phyloP scores from a whole-genome alignment of 1,139 yeast species.

The Kodamaea fungicola region DNA sequence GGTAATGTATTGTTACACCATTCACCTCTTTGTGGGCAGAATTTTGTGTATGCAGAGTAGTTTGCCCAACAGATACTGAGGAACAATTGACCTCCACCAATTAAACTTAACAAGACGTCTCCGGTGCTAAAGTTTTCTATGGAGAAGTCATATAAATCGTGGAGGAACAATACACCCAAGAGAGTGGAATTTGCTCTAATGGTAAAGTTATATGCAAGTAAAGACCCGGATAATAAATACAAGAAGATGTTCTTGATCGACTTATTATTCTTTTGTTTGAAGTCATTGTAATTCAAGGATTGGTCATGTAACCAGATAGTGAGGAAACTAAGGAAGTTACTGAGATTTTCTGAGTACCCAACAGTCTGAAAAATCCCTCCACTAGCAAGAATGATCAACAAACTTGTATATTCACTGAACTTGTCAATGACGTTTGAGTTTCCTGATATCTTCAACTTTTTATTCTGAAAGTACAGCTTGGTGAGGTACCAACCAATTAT shows the following conservation, averaged over 20 bases:
- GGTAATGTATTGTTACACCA: conserved; percentile 70
- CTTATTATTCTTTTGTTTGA: conserved; percentile 11
- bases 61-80: conserved; percentile 45
- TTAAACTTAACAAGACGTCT: conserved; percentile 28
- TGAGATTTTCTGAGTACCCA: conserved; percentile 75
- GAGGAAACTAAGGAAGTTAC: conserved; percentile 60
- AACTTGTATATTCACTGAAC: conserved; percentile 6
- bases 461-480: conserved; percentile 8
- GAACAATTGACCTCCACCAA: conserved; percentile 57
- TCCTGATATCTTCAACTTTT: conserved; percentile 1
- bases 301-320: conserved; percentile 54
- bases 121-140: conserved; percentile 13
- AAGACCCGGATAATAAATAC: conserved; percentile 55
- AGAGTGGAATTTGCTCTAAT: conserved; percentile 76
- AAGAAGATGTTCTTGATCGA: conserved; percentile 8
- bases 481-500: conserved; percentile 54
- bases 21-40: conserved; percentile 62
- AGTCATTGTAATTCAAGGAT: conserved; percentile 20
- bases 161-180: conserved; percentile 63
- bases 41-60: conserved; percentile 49
- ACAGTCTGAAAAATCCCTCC: conserved; percentile 78
- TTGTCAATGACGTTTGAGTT: conserved; percentile 2
- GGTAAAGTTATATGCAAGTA: conserved; percentile 55
- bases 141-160: conserved; percentile 44
- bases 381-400: conserved; percentile 50